These are phyloP conservation scores for Suillus americanus DNA, from an alignment of 768 basidiomycete genomes.

Conservation along the genomic window DNA sequence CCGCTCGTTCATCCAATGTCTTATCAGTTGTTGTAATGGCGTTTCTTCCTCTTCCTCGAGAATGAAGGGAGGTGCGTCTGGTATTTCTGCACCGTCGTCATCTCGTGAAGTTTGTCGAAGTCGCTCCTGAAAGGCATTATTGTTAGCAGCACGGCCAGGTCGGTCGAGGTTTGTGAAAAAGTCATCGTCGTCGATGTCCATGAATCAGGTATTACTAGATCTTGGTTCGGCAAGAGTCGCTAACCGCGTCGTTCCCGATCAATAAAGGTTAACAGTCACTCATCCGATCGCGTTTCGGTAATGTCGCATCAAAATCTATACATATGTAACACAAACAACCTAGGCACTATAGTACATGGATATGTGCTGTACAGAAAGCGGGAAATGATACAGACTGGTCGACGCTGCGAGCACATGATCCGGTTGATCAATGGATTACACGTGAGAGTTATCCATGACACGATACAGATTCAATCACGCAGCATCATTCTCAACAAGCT, in stretches of 20 bases:
- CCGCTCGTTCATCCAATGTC: constrained; percentile 86
- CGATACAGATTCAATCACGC: constrained; percentile 16
- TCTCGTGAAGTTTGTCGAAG: constrained; percentile 34
- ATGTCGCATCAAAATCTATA: background rate
- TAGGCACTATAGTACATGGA: background rate
- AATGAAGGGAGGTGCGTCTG: constrained; percentile 24
- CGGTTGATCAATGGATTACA: background rate
- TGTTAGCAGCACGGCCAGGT: background rate
- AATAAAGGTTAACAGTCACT: background rate
- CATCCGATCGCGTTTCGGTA: constrained; percentile 8
- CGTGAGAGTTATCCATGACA: background rate
- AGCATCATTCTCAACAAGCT: constrained; percentile 78
- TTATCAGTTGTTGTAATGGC: constrained; percentile 65
- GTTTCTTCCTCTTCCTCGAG: constrained; percentile 48
- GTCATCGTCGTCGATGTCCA: constrained; percentile 26
- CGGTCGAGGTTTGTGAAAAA: constrained; percentile 29
- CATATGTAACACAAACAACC: background rate
- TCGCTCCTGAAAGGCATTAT: constrained; percentile 33
- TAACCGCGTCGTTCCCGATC: background rate
- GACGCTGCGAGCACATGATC: background rate
- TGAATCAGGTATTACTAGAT: constrained; percentile 3
- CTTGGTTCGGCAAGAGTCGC: constrained; percentile 1
- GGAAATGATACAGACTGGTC: background rate
- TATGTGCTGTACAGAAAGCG: background rate
- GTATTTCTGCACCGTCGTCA: constrained; percentile 33